phyloP scores from a whole-genome alignment of 805 yeast species.

The Kregervanrija fluxuum region DNA sequence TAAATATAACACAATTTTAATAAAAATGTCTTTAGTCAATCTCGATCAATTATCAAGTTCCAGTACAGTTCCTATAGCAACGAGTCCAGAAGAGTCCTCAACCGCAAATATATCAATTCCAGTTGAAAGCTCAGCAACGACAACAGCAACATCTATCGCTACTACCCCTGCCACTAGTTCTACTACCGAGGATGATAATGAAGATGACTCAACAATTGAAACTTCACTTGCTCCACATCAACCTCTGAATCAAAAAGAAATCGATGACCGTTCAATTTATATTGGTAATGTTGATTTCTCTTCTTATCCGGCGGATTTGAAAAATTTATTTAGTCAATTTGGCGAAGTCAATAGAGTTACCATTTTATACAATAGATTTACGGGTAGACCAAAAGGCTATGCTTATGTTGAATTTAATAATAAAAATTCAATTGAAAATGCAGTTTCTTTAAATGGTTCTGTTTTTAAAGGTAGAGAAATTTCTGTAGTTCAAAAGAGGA shows the following conservation, averaged over 20 bases:
- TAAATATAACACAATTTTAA: no score
- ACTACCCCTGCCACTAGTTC: neutral
- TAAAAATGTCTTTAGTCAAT: no score
- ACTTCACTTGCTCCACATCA: slow-evolving; percentile 24
- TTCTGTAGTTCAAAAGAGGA: slow-evolving; percentile 67
- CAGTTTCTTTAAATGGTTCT: slow-evolving; percentile 57
- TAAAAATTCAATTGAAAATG: slow-evolving; percentile 52
- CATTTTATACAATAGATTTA: slow-evolving; percentile 57
- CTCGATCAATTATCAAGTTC: no score
- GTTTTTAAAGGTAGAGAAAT: slow-evolving; percentile 60
- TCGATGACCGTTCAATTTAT: slow-evolving; percentile 71
- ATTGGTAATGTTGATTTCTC: slow-evolving; percentile 83
- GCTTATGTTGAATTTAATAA: slow-evolving; percentile 79
- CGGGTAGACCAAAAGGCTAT: slow-evolving; percentile 80
- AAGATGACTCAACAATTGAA: neutral
- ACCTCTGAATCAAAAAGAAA: slow-evolving; percentile 36
- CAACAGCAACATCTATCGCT: neutral
- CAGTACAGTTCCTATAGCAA: no score
- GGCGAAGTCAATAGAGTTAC: slow-evolving; percentile 75
- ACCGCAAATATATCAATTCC: no score
- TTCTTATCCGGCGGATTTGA: slow-evolving; percentile 68
- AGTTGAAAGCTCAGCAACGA: neutral
- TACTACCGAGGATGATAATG: neutral
- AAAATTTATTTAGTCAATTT: slow-evolving; percentile 58
- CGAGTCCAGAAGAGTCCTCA: no score